phyloP scores from a whole-genome alignment of 768 basidiomycete genomes.

The Melanogaster broomeanus region DNA sequence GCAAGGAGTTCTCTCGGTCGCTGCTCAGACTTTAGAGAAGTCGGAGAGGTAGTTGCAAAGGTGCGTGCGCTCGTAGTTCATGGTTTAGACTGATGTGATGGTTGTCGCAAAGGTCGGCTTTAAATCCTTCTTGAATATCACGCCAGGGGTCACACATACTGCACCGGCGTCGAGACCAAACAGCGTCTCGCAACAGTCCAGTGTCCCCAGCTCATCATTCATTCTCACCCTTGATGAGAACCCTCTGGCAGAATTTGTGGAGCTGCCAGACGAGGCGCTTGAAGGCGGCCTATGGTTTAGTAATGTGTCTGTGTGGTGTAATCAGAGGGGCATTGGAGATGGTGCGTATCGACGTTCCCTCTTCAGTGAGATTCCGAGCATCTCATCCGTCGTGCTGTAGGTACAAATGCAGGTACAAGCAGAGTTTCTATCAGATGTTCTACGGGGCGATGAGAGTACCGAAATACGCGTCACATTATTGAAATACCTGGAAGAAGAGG shows the following conservation, averaged over 20 bases:
- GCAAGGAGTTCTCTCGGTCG: conserved; percentile 90
- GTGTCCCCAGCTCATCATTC: conserved; percentile 60
- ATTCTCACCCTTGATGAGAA: conserved; percentile 92
- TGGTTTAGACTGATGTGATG: neutral
- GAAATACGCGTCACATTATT: conserved; percentile 90
- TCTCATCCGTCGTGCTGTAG: conserved; percentile 46
- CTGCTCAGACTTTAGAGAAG: conserved; percentile 91
- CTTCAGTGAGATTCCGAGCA: conserved; percentile 5
- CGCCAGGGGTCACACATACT: conserved; percentile 76
- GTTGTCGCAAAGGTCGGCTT: conserved; percentile 77
- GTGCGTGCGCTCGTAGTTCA: conserved; percentile 41
- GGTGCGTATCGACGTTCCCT: conserved; percentile 50
- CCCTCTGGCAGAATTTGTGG: conserved; percentile 95
- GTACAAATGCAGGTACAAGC: conserved; percentile 95
- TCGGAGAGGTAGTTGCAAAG: conserved; percentile 94
- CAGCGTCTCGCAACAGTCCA: conserved; percentile 42
- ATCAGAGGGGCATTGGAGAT: conserved; percentile 93
- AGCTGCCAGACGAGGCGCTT: conserved; percentile 89
- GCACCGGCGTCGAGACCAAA: conserved; percentile 53
- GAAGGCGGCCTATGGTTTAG: conserved; percentile 97
- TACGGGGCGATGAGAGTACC: conserved; percentile 92
- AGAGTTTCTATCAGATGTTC: conserved; percentile 84
- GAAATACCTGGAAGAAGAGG: conserved; percentile 94
- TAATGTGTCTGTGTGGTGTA: conserved; percentile 94
- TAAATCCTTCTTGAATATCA: conserved; percentile 95